phyloP scores from a whole-genome alignment of 192 early-diverging fungal species.

The Podila verticillata region DNA sequence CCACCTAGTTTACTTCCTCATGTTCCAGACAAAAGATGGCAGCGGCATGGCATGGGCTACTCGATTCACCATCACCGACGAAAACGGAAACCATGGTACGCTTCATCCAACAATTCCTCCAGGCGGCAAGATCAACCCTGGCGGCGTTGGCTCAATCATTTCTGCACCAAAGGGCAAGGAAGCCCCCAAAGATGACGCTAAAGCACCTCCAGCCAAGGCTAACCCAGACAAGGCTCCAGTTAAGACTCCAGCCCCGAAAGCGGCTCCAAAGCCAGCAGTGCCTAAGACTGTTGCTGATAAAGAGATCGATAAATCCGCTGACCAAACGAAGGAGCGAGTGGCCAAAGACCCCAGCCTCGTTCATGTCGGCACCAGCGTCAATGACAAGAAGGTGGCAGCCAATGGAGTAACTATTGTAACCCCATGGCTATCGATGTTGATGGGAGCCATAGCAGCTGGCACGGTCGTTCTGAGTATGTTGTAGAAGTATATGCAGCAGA shows the following conservation, averaged over 20 bases:
- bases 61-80: conserved; percentile 41
- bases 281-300: background rate
- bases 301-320: background rate
- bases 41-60: conserved; percentile 36
- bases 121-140: conserved; percentile 39
- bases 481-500: no score
- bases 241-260: background rate
- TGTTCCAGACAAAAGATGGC: conserved; percentile 40
- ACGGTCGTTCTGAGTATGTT: background rate
- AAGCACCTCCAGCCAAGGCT: background rate
- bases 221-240: background rate
- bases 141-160: conserved; percentile 23
- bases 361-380: background rate
- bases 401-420: background rate
- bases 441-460: background rate
- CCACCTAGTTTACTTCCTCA: conserved; percentile 43
- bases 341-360: background rate
- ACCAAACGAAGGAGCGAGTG: background rate
- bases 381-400: background rate
- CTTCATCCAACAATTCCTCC: conserved; percentile 25
- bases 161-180: background rate
- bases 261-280: background rate
- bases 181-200: background rate
- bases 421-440: background rate
- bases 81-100: conserved; percentile 18